Evolutionary conservation across 2,329 filamentous ascomycete species (phyloP).

Genomic region (Onygena corvina): DNA sequence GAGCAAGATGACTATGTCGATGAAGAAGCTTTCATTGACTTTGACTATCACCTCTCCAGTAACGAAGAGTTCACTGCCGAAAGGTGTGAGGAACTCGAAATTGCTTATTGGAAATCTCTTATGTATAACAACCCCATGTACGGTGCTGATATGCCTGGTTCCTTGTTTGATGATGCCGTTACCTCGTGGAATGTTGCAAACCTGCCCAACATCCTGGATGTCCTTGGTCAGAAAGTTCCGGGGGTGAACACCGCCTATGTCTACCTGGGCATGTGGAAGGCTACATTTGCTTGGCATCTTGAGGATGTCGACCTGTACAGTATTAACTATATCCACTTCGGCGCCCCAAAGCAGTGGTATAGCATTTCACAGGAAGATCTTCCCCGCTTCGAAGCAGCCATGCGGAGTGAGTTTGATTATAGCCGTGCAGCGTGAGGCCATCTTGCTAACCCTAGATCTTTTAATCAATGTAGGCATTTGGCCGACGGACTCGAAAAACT

Average conservation of each 20-base stretch:
- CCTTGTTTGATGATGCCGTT: conserved; percentile 76
- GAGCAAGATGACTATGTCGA: conserved; percentile 71
- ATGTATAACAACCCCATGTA: conserved; percentile 93
- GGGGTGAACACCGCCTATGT: conserved; percentile 97
- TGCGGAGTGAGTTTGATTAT: conserved; percentile 52
- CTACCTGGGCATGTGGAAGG: conserved; percentile 99
- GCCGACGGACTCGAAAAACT: conserved; percentile 89
- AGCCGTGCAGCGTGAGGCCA: neutral
- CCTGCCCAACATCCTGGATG: conserved; percentile 82
- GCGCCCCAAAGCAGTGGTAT: conserved; percentile 98
- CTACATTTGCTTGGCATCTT: conserved; percentile 96
- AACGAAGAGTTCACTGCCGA: conserved; percentile 81
- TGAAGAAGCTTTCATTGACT: conserved; percentile 78
- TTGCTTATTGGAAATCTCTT: conserved; percentile 92
- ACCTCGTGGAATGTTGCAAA: conserved; percentile 90
- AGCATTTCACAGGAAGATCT: conserved; percentile 95
- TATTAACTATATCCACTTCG: conserved; percentile 99
- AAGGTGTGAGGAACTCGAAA: conserved; percentile 86
- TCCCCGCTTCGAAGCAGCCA: conserved; percentile 80
- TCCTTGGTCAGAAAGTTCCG: conserved; percentile 87
- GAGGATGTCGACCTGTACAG: conserved; percentile 98
- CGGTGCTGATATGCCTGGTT: conserved; percentile 90
- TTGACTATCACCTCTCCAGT: conserved; percentile 75
- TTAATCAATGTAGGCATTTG: conserved; percentile 51
- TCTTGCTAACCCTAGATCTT: neutral